These are phyloP conservation scores for Beauveria brongniartii DNA, from an alignment of 2,329 filamentous ascomycete species.

Conservation along the genomic window DNA sequence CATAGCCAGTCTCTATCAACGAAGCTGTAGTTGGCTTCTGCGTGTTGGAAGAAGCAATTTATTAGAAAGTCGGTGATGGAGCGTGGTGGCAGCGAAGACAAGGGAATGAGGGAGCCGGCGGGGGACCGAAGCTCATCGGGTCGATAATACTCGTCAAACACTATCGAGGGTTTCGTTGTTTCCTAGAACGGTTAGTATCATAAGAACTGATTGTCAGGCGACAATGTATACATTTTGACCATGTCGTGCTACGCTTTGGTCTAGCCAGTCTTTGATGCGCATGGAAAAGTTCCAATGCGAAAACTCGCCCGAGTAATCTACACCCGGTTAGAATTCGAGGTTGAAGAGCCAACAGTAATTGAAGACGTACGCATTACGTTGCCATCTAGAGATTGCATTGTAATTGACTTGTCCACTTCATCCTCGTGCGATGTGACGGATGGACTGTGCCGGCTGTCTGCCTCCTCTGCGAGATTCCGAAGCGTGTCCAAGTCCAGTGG, in stretches of 20 bases:
- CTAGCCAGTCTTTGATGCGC: constrained; percentile 41
- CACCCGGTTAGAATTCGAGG: constrained; percentile 2
- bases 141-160: constrained; percentile 31
- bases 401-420: constrained; percentile 21
- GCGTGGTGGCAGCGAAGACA: constrained; percentile 36
- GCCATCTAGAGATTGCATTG: constrained; percentile 32
- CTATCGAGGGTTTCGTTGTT: constrained; percentile 11
- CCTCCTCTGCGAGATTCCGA: constrained; percentile 31
- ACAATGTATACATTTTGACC: constrained; percentile 19
- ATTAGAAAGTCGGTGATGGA: constrained; percentile 39
- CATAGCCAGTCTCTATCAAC: constrained; percentile 36
- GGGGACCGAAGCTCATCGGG: constrained; percentile 37
- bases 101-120: constrained; percentile 28
- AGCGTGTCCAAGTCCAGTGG: constrained; percentile 19
- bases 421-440: constrained; percentile 12
- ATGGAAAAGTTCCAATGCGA: constrained; percentile 47
- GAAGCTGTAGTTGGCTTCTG: constrained; percentile 41
- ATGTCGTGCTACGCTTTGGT: constrained; percentile 27
- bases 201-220: neutral
- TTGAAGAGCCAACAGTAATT: neutral
- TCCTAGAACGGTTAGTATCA: constrained; percentile 20
- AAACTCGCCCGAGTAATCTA: constrained; percentile 44
- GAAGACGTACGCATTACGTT: constrained; percentile 29
- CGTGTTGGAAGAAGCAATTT: constrained; percentile 39
- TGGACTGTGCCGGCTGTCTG: constrained; percentile 13